Percentiles rank a stretch among this genome's conserved stretches.
phyloP scores from a whole-genome alignment of 129 eudicot genomes.

The Lactuca sativa region DNA sequence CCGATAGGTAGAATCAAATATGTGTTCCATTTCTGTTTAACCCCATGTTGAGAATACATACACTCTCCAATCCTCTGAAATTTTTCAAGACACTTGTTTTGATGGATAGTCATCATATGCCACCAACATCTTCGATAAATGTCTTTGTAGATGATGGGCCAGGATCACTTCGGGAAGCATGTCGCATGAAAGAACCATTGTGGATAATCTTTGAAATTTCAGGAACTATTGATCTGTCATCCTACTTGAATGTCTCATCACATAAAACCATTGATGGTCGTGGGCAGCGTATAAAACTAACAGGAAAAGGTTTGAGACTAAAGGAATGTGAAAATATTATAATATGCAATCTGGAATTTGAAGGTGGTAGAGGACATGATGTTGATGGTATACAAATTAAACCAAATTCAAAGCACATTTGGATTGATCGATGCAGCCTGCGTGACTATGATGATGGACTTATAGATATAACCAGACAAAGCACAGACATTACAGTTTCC shows the following conservation, averaged over 20 bases:
- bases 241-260: conserved; percentile 76
- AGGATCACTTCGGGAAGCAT: conserved; percentile 87
- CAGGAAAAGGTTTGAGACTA: conserved; percentile 80
- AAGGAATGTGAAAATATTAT: conserved; percentile 89
- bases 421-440: conserved; percentile 93
- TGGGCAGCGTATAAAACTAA: conserved; percentile 63
- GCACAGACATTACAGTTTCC: conserved; percentile 87
- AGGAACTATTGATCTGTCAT: conserved; percentile 72
- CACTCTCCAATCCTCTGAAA: too few relatives aligned
- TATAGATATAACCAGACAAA: conserved; percentile 78
- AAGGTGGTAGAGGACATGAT: conserved; percentile 94
- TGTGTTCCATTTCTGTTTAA: conserved; percentile 1
- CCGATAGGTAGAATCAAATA: not conserved
- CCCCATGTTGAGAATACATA: not conserved
- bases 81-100: not conserved
- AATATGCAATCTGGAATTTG: conserved; percentile 78
- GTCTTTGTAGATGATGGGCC: conserved; percentile 83
- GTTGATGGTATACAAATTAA: conserved; percentile 94
- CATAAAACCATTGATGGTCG: conserved; percentile 90
- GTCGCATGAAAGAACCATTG: conserved; percentile 74
- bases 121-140: too few relatives aligned
- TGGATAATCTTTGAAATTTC: conserved; percentile 83
- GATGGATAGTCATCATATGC: not conserved
- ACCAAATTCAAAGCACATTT: conserved; percentile 83
- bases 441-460: conserved; percentile 92